Evolutionary conservation across 176 grass and related monocot genomes (phyloP).

Genomic region (Triticum aestivum): DNA sequence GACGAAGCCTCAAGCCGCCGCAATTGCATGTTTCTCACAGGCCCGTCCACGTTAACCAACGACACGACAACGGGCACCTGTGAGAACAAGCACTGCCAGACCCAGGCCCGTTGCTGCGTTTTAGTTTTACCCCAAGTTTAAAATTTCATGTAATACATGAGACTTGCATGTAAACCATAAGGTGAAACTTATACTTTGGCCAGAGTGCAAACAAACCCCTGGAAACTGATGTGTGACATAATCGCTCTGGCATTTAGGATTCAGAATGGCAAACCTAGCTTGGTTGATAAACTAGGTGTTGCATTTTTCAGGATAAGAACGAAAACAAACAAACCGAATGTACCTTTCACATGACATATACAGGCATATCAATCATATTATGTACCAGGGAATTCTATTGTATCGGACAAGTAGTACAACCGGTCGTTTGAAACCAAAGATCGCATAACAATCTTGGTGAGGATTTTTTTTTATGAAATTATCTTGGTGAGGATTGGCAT

Average conservation of each 20-base stretch:
- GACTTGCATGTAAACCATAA: neutral
- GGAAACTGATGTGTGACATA: neutral
- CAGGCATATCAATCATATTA: neutral
- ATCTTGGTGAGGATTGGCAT: neutral
- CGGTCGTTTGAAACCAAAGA: neutral
- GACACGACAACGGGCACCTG: too few relatives aligned
- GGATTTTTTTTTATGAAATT: neutral
- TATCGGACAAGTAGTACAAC: neutral
- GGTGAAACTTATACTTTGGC: neutral
- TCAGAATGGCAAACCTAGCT: neutral
- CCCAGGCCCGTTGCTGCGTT: too few relatives aligned
- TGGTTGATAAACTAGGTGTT: too few relatives aligned
- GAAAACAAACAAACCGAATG: neutral
- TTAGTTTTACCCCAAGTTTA: too few relatives aligned
- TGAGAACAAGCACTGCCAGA: too few relatives aligned
- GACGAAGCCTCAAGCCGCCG: too few relatives aligned
- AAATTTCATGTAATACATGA: too few relatives aligned
- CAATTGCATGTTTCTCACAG: too few relatives aligned
- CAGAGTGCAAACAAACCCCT: neutral
- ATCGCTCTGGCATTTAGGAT: neutral
- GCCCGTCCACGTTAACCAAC: too few relatives aligned
- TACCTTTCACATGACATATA: neutral
- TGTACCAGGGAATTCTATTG: neutral
- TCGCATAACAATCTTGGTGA: neutral
- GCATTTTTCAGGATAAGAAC: neutral